phyloP scores from a whole-genome alignment of 2,329 filamentous ascomycete species.

The Apiospora pterosperma region DNA sequence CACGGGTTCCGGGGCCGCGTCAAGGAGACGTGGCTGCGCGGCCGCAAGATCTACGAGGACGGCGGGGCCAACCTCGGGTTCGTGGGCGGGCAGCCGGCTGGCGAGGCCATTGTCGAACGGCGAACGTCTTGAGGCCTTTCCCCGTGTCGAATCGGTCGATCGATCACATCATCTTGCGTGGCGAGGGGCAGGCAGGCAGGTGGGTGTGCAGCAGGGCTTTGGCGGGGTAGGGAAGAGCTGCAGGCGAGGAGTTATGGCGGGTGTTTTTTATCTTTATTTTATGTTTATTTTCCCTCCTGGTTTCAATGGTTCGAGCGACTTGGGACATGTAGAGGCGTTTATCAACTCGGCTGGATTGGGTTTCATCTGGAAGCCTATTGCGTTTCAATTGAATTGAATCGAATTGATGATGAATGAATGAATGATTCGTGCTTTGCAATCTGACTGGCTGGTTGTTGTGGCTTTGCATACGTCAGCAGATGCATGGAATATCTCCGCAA shows the following conservation, averaged over 20 bases:
- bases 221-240: neutral
- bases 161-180: neutral
- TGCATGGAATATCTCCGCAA: too few species aligned
- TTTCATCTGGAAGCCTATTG: neutral
- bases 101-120: slow-evolving; percentile 59
- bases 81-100: slow-evolving; percentile 43
- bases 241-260: too few species aligned
- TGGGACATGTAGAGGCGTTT: neutral
- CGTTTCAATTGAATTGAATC: neutral
- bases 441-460: neutral
- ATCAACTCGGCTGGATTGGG: neutral
- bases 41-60: slow-evolving; percentile 68
- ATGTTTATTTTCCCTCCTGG: neutral
- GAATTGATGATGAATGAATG: too few species aligned
- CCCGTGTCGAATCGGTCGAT: neutral
- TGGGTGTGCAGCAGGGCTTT: too few species aligned
- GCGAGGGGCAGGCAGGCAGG: neutral
- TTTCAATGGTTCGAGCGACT: neutral
- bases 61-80: slow-evolving; percentile 52
- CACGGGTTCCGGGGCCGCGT: slow-evolving; percentile 75
- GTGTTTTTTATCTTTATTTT: neutral
- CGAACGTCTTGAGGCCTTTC: slow-evolving; percentile 34
- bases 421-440: neutral
- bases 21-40: slow-evolving; percentile 80
- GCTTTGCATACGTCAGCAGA: too few species aligned